Percentiles rank a stretch among this genome's conserved stretches.
phyloP scores from a whole-genome alignment of 306 rosid genomes.

The Canavalia ensiformis region DNA sequence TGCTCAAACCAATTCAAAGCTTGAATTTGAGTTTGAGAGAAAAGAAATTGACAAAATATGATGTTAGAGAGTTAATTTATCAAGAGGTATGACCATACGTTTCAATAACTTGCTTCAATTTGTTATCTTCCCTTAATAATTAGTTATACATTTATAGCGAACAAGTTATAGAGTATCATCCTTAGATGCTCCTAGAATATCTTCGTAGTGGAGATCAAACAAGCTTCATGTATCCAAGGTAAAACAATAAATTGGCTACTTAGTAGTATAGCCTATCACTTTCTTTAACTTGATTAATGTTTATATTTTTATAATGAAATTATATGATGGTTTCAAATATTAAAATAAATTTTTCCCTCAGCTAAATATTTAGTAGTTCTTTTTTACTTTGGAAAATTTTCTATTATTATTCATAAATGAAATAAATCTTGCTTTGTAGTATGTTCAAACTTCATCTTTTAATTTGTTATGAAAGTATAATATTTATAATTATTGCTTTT shows the following conservation, averaged over 20 bases:
- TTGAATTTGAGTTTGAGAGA: slow-evolving; percentile 97
- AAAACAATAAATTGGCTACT: slow-evolving; percentile 21
- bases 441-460: neutral
- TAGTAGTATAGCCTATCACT: too few species aligned
- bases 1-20: slow-evolving; percentile 92
- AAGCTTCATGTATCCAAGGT: slow-evolving; percentile 99
- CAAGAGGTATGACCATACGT: slow-evolving; percentile 75
- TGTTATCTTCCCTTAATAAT: slow-evolving; percentile 34
- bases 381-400: slow-evolving; percentile 22
- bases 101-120: slow-evolving; percentile 38
- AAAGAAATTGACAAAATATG: slow-evolving; percentile 92
- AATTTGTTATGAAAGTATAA: slow-evolving; percentile 5
- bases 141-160: slow-evolving; percentile 46
- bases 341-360: neutral
- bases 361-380: slow-evolving; percentile 23
- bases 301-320: too few species aligned
- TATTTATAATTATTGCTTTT: neutral
- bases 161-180: slow-evolving; percentile 99
- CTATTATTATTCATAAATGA: neutral
- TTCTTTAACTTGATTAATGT: too few species aligned
- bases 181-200: slow-evolving; percentile 96
- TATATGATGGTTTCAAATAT: slow-evolving; percentile 7
- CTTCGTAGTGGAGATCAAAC: slow-evolving; percentile 97
- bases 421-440: neutral
- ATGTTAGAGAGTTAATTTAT: slow-evolving; percentile 95